Conservation (phyloP, 768 basidiomycete species). For the Royoungia palumana region DNA sequence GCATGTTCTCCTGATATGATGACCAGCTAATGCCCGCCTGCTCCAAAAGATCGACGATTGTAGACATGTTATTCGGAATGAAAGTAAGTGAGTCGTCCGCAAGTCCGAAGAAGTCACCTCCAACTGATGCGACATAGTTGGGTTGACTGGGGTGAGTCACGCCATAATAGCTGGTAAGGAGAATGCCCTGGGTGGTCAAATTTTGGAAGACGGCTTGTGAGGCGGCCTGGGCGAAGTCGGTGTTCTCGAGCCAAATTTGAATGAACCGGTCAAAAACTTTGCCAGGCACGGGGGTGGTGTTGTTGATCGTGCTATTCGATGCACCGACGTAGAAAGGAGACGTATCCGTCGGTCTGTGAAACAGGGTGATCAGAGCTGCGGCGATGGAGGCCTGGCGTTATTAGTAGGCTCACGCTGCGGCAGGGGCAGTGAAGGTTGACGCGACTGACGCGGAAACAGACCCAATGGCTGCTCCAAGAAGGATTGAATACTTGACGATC, state of each 20-base stretch:
- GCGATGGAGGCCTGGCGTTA: not conserved
- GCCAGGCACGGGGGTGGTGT: constrained; percentile 37
- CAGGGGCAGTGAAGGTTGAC: constrained; percentile 29
- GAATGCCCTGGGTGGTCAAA: constrained; percentile 49
- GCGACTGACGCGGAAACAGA: constrained; percentile 21
- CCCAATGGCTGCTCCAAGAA: constrained; percentile 14
- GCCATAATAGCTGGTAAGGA: constrained; percentile 44
- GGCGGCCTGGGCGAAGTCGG: constrained; percentile 41
- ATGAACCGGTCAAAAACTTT: constrained; percentile 47
- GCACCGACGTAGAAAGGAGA: constrained; percentile 41
- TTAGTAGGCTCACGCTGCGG: constrained; percentile 24
- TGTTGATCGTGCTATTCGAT: constrained; percentile 42
- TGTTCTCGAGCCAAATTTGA: constrained; percentile 64
- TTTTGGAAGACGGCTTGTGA: constrained; percentile 29
- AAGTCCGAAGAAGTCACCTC: constrained; percentile 55
- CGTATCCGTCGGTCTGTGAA: constrained; percentile 25
- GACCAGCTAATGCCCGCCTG: constrained; percentile 56
- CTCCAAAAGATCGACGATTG: constrained; percentile 59
- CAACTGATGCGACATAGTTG: constrained; percentile 48
- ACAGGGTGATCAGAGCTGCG: not conserved
- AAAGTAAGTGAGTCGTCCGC: constrained; percentile 34
- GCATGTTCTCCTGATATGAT: constrained; percentile 59
- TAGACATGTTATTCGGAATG: constrained; percentile 49
- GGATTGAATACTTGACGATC: constrained; percentile 8
- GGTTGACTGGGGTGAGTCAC: constrained; percentile 61